These are phyloP conservation scores for Danielozyma ontarioensis DNA, from an alignment of 805 yeast species.

Conservation along the genomic window DNA sequence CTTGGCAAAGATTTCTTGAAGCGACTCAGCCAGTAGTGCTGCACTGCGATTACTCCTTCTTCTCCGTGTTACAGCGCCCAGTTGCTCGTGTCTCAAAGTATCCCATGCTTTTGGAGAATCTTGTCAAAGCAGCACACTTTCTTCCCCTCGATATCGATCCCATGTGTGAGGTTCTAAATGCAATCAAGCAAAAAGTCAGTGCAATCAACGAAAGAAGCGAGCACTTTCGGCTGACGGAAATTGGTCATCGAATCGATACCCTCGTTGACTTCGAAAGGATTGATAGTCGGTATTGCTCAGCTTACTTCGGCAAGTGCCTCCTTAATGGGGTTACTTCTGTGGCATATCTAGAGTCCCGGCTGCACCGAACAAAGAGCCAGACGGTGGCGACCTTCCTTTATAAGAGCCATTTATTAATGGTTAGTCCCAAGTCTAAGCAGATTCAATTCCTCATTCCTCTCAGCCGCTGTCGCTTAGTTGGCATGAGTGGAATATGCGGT, in stretches of 20 bases:
- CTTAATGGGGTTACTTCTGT: background rate
- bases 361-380: background rate
- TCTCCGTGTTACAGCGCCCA: background rate
- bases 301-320: background rate
- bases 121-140: background rate
- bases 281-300: too few species aligned
- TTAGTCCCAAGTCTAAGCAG: too few species aligned
- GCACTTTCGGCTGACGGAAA: background rate
- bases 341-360: background rate
- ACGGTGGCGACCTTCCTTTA: background rate
- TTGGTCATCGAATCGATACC: background rate
- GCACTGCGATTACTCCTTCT: background rate
- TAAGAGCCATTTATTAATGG: background rate
- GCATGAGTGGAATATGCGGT: too few species aligned
- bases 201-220: background rate
- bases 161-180: too few species aligned
- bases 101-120: background rate
- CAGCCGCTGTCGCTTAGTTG: too few species aligned
- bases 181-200: background rate
- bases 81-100: background rate
- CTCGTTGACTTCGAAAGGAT: background rate
- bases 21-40: background rate
- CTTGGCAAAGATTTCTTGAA: background rate
- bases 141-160: too few species aligned
- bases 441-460: too few species aligned